Evolutionary conservation across 2,329 filamentous ascomycete genomes (phyloP), one percentile per base, ranked within the genome.

Genomic region (Epichloe uncinata): DNA sequence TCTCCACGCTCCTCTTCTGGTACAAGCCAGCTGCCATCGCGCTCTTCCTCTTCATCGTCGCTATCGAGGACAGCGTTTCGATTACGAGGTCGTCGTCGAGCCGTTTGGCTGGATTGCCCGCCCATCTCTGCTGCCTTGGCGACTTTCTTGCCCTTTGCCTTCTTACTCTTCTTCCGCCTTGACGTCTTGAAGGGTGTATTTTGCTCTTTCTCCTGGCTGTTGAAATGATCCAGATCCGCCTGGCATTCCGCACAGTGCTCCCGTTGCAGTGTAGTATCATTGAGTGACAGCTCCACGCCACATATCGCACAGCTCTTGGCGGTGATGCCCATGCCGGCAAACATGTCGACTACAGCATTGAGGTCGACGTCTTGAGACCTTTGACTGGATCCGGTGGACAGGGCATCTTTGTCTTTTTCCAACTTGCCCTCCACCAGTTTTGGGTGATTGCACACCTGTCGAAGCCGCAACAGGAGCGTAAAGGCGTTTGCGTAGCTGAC

Each of bases 361-460:
- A 95, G 69, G 47, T 90, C 87, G 20, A 77, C 71, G 11, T 77
- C 75, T 16, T 74, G 70, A 45, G 73, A 70, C 50, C 73, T 74
- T 55, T 75, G 73, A 9, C 66, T 73, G 5, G 71, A 69, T 53
- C 79, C 85, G 1, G 81, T 84, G 1, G 81, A 76, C 50, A 95
- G 69, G 2, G 87, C 87, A 60, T 97, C 93, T 58, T 84, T 88
- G 63, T 98, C 93, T 56, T 87, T 87, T 50, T 84, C 84, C 51
- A 96, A 73, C 61, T 94, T 91, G 55, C 83, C 84, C 56, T 87
- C 87, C 12, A 95, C 84, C 43, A 98, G 74, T 56, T 88, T 84
- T 0, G 90, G 89, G 63, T 98, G 93, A 61, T 98, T 95, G 66
- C 93, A 98, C 18, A 89, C 87, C 65, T 98, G 93, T 52, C 93